Conservation (phyloP, 108 stramenopile species). For the Pelagomonas calceolata region DNA sequence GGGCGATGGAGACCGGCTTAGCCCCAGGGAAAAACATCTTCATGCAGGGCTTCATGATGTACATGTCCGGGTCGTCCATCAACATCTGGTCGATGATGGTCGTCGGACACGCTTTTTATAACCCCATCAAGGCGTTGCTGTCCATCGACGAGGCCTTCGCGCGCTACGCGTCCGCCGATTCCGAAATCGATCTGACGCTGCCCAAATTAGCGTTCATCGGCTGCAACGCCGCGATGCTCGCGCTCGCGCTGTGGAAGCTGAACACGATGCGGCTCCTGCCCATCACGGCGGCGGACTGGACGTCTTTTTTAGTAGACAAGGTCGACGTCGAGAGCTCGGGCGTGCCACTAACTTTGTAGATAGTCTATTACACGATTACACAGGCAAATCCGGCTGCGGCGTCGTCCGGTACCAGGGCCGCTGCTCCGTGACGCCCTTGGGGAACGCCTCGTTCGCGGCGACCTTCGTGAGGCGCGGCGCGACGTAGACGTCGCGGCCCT, state of each 20-base stretch:
- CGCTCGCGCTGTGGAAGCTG: constrained; percentile 27
- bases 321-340: constrained; percentile 19
- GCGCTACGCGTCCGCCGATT: not conserved
- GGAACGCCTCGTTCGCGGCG: constrained; percentile 21
- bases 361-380: no score
- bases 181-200: not conserved
- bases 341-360: constrained; percentile 9
- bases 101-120: constrained; percentile 14
- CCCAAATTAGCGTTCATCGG: constrained; percentile 25
- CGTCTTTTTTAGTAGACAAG: constrained; percentile 20
- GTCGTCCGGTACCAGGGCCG: constrained; percentile 29
- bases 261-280: constrained; percentile 37
- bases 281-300: constrained; percentile 35
- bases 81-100: constrained; percentile 23
- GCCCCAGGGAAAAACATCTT: not conserved
- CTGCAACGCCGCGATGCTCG: constrained; percentile 23
- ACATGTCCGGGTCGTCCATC: constrained; percentile 15
- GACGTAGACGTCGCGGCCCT: constrained; percentile 10
- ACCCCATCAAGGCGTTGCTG: constrained; percentile 17
- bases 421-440: constrained; percentile 28
- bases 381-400: constrained; percentile 27
- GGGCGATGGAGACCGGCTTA: not conserved
- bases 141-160: not conserved
- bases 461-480: constrained; percentile 4
- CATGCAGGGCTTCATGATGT: constrained; percentile 16